Evolutionary conservation across 768 basidiomycete genomes (phyloP).

Genomic region (Tephrocybe sp.): DNA sequence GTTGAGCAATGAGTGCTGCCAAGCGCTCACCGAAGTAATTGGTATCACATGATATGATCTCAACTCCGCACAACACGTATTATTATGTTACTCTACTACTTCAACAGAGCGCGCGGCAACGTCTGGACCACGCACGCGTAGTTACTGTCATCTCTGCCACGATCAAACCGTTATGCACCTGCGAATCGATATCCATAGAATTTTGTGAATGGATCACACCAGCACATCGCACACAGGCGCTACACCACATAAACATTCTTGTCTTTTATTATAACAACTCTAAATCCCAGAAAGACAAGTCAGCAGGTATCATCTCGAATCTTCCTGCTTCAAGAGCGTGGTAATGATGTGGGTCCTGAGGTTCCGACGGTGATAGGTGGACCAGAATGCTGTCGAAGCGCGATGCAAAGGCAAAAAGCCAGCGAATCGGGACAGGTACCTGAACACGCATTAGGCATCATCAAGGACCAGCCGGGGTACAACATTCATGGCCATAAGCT

Average conservation of each 20-base stretch:
- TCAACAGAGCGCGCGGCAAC: no score
- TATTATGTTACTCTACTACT: no score
- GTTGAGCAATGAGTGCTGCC: no score
- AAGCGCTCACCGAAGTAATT: no score
- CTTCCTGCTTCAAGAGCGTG: background rate
- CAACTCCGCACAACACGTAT: no score
- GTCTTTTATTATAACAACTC: slow-evolving; percentile 1
- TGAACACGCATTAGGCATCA: slow-evolving; percentile 50
- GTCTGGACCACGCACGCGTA: no score
- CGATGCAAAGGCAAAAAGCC: background rate
- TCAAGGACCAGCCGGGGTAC: slow-evolving; percentile 87
- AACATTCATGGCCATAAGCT: slow-evolving; percentile 98
- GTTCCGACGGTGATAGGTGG: slow-evolving; percentile 9
- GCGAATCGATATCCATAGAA: no score
- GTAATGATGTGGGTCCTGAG: background rate
- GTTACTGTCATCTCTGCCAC: no score
- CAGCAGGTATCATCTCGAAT: slow-evolving; percentile 12
- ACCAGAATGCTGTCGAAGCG: slow-evolving; percentile 1
- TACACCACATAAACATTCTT: slow-evolving; percentile 1
- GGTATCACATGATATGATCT: background rate
- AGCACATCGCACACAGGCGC: slow-evolving; percentile 1
- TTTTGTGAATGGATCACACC: background rate
- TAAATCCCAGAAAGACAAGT: slow-evolving; percentile 10
- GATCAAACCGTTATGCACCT: no score
- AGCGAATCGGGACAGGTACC: background rate